A percentile compares a stretch with the other conserved stretches of the same genome.
These are phyloP conservation scores for Exophiala bonariae DNA, from an alignment of 2,329 filamentous ascomycete species.

Conservation along the genomic window DNA sequence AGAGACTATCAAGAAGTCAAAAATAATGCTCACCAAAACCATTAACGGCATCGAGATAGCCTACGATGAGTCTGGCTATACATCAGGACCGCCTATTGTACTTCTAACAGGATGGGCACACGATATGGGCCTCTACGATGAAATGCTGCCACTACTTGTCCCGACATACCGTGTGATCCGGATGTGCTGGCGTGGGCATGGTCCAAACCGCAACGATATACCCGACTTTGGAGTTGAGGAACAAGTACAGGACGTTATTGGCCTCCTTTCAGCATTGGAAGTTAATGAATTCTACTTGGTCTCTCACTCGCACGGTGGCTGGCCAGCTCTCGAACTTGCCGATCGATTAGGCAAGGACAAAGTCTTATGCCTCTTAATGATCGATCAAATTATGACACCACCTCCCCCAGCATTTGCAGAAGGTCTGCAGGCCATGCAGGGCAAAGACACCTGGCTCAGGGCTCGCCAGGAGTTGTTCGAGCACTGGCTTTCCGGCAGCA, in stretches of 20 bases:
- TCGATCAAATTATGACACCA: constrained; percentile 18
- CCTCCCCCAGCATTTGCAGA: constrained; percentile 8
- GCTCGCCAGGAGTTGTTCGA: constrained; percentile 4
- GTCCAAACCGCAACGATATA: constrained; percentile 1
- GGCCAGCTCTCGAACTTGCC: constrained; percentile 16
- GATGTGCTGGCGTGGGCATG: constrained; percentile 4
- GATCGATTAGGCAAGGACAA: constrained; percentile 11
- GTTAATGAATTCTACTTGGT: constrained; percentile 17
- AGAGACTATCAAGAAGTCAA: neutral
- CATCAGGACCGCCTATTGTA: constrained; percentile 11
- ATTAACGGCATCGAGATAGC: constrained; percentile 14
- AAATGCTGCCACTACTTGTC: constrained; percentile 11
- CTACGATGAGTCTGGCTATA: constrained; percentile 14
- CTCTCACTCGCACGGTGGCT: constrained; percentile 19
- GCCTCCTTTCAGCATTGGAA: constrained; percentile 8
- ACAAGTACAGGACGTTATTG: constrained; percentile 6
- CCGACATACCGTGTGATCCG: neutral
- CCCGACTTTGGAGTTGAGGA: constrained; percentile 9
- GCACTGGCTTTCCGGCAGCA: constrained; percentile 9
- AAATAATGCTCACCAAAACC: constrained; percentile 1
- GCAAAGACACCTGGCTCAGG: constrained; percentile 2
- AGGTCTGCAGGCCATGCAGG: constrained; percentile 6
- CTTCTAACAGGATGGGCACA: constrained; percentile 19
- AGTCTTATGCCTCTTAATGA: constrained; percentile 20
- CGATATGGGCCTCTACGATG: constrained; percentile 17